Base-by-base conservation (phyloP, 768 basidiomycete species). In the Rhizopogon sp. region DNA sequence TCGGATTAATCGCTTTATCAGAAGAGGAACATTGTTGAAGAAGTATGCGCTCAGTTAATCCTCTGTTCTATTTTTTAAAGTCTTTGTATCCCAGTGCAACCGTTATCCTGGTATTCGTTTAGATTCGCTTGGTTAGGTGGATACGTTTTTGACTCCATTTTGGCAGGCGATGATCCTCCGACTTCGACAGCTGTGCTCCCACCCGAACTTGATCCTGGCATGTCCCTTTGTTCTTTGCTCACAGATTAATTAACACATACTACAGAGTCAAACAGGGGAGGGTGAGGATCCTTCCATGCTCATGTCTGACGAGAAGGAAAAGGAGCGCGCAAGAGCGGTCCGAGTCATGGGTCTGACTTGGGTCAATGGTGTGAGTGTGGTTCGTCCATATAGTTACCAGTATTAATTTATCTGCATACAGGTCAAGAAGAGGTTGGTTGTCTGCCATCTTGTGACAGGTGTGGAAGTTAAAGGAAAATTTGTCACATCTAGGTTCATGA, bases 151-250 rank as follows among this genome's bases (percentile, higher is more conserved):
- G 41, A 13, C 50, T 41, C 52, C 16, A 29, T 31, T 39, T 13
- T 60, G 10, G 16, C 20, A 85, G 75, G 83, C 88, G 22, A 77
- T 91, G 79, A 85, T 92, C 17, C 75, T 91, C 35, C 84, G 89
- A 6, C 71, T 93, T 40, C 77, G 88, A 5, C 89, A 90, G 62
- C 70, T 90, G 0, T 88, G 85, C 62, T 81, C 81, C 58, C 88
- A 89, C 64, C 88, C 88, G 0, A 73, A 84, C 61, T 79, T 91
- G 5, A 83, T 88, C 41, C 72, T 88, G 40, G 85, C 85, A 50
- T 33, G 79, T 64, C 6, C 6, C 58, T 62, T 25, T 16, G 16
- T 40, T 56, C 43, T 25, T 29, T n/a, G 39, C 29, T 39, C 11
- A 5, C 52, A 9, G 33, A 28, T 7, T 6, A 14, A 31, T 40